phyloP scores from a whole-genome alignment of 805 yeast genomes.

The Nematodospora valgi region DNA sequence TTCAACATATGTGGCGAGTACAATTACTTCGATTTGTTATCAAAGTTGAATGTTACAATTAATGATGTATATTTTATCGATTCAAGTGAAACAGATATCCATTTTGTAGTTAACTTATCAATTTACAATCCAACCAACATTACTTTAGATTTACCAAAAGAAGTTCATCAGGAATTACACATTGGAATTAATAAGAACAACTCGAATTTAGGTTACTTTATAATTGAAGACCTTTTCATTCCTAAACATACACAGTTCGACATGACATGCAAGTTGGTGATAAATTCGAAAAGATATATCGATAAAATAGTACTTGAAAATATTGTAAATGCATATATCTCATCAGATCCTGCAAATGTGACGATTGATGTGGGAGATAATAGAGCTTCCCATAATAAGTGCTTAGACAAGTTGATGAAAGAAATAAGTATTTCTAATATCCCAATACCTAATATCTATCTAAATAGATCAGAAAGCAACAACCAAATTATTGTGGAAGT shows the following conservation, averaged over 20 bases:
- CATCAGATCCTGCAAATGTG: slow-evolving; percentile 17
- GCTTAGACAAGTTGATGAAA: slow-evolving; percentile 12
- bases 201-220: slow-evolving; percentile 30
- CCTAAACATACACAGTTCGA: slow-evolving; percentile 13
- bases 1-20: too few species aligned
- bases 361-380: slow-evolving; percentile 25
- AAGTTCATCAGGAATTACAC: slow-evolving; percentile 20
- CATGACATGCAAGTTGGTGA: slow-evolving; percentile 2
- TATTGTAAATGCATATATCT: slow-evolving; percentile 19
- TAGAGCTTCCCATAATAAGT: slow-evolving; percentile 12
- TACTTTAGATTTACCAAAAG: slow-evolving; percentile 21
- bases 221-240: slow-evolving; percentile 19
- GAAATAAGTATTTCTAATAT: slow-evolving; percentile 19
- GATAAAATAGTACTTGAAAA: slow-evolving; percentile 12
- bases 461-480: slow-evolving; percentile 4
- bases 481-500: slow-evolving; percentile 45
- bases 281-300: slow-evolving; percentile 5
- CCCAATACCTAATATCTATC: slow-evolving; percentile 21
- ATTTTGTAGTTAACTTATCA: slow-evolving; percentile 26
- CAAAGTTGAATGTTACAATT: slow-evolving; percentile 13
- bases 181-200: slow-evolving; percentile 25
- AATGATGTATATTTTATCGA: slow-evolving; percentile 21
- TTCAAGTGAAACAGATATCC: slow-evolving; percentile 19
- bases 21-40: too few species aligned
- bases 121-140: slow-evolving; percentile 30